Evolutionary conservation across 1,284 basidiomycete species (phyloP), one percentile per base, ranked within the genome.

Genomic region (Cutaneotrichosporon dermatis): DNA sequence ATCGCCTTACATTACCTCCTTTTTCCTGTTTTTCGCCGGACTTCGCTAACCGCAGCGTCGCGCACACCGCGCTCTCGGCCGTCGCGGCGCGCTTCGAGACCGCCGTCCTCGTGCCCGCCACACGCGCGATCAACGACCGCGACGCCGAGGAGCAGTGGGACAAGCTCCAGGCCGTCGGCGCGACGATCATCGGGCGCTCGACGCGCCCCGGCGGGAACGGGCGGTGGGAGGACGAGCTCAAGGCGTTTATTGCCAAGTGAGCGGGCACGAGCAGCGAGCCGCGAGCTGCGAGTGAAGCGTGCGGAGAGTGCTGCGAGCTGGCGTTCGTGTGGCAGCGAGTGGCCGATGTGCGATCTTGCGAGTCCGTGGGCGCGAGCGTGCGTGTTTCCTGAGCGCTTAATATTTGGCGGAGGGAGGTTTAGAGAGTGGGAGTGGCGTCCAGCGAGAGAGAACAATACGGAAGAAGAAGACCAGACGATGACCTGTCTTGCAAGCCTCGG

Each of bases 61-160:
- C 57, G 2, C 61, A 64, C 42, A 72, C 74, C 1, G 68, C 71
- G 10, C 51, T 62, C 13, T 67, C 70, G 6, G 63, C 68, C 6
- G 34, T 74, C 16, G 51, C 51, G 25, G 58, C 61, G 4, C 58
- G 63, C 4, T 70, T 73, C 58, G 15, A 63, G 9, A 70, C 69
- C 2, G 44, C 65, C 25, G 37, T 76, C 1, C 44, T 73, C 16
- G 60, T 54, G 1, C 63, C 69, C 9, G 71, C 62, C 4, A 61
- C 65, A 3, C 57, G 67, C 13, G 69, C 65, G 1, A 69, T 76
- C 40, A 62, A 63, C 34, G 40, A 40, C 4, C 34, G 33, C 15
- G 52, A 54, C 25, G 57, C 58, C 7, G 39, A 34, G 10, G 57
- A 58, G 41, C 34, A 51, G 34, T 60, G 46, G 44, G 59, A 58